Base-by-base conservation (phyloP, 805 yeast genomes). In the Saccharomycopsis schoenii region DNA sequence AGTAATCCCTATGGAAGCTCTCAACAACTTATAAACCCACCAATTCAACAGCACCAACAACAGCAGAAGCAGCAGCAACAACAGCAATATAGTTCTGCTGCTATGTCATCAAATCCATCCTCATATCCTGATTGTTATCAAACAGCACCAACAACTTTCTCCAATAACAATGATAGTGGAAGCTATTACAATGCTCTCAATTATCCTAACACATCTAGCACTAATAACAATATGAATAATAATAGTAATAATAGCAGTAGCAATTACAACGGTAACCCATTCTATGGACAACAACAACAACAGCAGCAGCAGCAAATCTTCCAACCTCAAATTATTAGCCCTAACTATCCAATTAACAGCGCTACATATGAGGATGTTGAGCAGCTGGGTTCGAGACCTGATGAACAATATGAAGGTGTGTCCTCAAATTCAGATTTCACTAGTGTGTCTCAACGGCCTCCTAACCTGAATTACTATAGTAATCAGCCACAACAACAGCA, bases 371-470 rank as follows among this genome's bases (percentile, higher is more conserved):
- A 58, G 36, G 43, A 55, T 10, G 41, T 47, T 42, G 57, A 61
- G 60, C 66, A 42, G 63, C 68, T 24, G 62, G 58, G 21, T 12
- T 47, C 52, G 14, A 55, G 60, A 15, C 68, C 67, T n/a, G 72
- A 68, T 40, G 71, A 71, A 19, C 69, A 70, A 14, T 65, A 65
- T 29, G 69, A 69, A 47, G 71, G 67, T 17, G 66, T 67, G 24
- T 83, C 77, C 17, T 61, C 64, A 6, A 61, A 54, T 56, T 86
- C 93, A 0, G 86, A 85, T 67, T 85, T 88, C 71, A 87, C 94
- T 1, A 84, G 90, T 58, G 88, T 88, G 1, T 85, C 92, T 8
- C 93, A 87, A 71, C 76, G 93, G 69, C 91, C 85, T 34, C 78
- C 83, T 15, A 87, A 87, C 67, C 88, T 87, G 17, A 72, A 75